These are phyloP conservation scores for Achlya hypogyna DNA, from an alignment of 352 stramenopile genomes.

Conservation along the genomic window DNA sequence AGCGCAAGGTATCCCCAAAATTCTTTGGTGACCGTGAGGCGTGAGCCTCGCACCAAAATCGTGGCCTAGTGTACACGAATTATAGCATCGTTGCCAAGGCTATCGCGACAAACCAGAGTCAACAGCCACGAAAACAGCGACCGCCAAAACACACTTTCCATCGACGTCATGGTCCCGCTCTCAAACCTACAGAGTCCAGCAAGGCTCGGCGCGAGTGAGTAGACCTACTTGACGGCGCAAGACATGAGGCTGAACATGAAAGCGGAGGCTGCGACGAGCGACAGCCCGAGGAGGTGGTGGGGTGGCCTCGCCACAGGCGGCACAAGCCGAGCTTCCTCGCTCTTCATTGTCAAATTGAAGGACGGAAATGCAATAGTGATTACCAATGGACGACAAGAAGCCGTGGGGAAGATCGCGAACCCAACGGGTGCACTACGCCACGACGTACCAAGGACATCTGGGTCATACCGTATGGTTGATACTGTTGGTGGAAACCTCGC, in stretches of 20 bases:
- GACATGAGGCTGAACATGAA: conserved; percentile 51
- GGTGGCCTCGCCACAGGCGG: too few relatives aligned
- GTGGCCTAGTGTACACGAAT: conserved; percentile 22
- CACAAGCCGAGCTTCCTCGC: too few relatives aligned
- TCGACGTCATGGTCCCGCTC: conserved; percentile 36
- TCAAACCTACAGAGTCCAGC: conserved; percentile 6
- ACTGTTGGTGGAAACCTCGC: too few relatives aligned
- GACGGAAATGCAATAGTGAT: too few relatives aligned
- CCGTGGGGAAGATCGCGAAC: too few relatives aligned
- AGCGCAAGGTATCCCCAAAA: conserved; percentile 50
- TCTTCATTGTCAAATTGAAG: too few relatives aligned
- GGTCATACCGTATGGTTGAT: too few relatives aligned
- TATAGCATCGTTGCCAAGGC: conserved; percentile 3
- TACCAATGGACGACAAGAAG: too few relatives aligned
- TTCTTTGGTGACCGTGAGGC: conserved; percentile 40
- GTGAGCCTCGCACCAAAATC: conserved; percentile 26
- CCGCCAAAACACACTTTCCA: conserved; percentile 66
- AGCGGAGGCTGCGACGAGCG: conserved; percentile 40
- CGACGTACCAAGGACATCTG: too few relatives aligned
- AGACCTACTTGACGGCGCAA: conserved; percentile 42
- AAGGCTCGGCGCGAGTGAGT: not conserved
- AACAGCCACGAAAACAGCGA: conserved; percentile 36
- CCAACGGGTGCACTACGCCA: too few relatives aligned
- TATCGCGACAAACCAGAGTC: conserved; percentile 35
- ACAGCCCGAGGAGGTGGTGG: conserved; percentile 20